A percentile compares a stretch with the other conserved stretches of the same genome.
phyloP scores from a whole-genome alignment of 225 moss, liverwort and hornwort species.

The Pseudisothecium myosuroides region DNA sequence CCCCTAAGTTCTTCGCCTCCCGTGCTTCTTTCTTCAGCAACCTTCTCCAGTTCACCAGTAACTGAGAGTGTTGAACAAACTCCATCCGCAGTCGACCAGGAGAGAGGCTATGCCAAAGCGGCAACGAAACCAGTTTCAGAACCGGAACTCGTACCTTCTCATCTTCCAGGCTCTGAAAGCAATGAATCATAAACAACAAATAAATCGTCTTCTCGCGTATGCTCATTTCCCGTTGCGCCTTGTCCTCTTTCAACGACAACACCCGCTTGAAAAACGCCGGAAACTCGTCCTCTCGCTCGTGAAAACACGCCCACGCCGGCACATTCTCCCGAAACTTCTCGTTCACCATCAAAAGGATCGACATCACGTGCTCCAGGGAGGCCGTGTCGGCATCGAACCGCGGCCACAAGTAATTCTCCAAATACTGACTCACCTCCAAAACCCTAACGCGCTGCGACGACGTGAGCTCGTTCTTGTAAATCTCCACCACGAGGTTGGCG shows the following conservation, averaged over 20 bases:
- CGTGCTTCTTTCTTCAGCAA: constrained; percentile 73
- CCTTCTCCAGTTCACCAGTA: constrained; percentile 72
- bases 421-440: constrained; percentile 90
- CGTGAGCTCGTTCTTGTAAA: constrained; percentile 80
- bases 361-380: constrained; percentile 88
- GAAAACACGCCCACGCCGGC: constrained; percentile 95
- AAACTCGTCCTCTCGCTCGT: constrained; percentile 79
- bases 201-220: constrained; percentile 87
- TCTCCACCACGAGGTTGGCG: constrained; percentile 58
- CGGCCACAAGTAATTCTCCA: constrained; percentile 97
- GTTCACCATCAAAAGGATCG: constrained; percentile 93
- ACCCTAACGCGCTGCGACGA: constrained; percentile 84
- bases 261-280: constrained; percentile 82
- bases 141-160: constrained; percentile 89
- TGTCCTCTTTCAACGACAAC: constrained; percentile 67
- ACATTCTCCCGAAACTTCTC: constrained; percentile 99
- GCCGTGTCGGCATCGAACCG: constrained; percentile 65
- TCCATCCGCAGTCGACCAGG: constrained; percentile 83
- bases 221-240: constrained; percentile 38
- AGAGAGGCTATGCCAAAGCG: constrained; percentile 90
- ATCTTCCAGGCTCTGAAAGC: constrained; percentile 98
- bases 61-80: constrained; percentile 68
- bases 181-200: constrained; percentile 94
- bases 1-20: constrained; percentile 41
- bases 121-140: constrained; percentile 65